Base-by-base conservation (phyloP, 805 yeast species). In the Saccharomycopsis sp. region DNA sequence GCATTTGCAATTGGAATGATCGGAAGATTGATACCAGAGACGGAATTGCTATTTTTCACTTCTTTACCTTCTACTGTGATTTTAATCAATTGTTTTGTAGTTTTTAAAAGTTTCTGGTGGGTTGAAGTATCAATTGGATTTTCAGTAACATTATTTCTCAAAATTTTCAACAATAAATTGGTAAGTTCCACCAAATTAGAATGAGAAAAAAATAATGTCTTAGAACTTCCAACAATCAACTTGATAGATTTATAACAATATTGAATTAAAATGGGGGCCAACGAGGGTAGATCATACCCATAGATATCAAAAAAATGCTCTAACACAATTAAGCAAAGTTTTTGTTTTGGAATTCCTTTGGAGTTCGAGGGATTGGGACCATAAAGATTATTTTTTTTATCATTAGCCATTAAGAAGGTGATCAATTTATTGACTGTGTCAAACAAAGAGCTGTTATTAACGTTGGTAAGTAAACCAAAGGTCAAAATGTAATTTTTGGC, bases 371-470 rank as follows among this genome's bases (percentile, higher is more conserved):
- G n/a, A 3, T 31, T 18, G 12, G 36, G 19, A 5, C 37, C 30
- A 20, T 37, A 39, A 13, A 44, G 20, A 3, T 25, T 34, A 21
- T 37, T 34, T 28, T 44, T 45, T 30, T 56, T 45, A 31, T 45
- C 49, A 21, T 34, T 40, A 23, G 20, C 55, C 4, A 53, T 50
- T 29, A 56, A 47, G 6, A 50, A 46, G 13, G 52, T 44, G n/a
- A 58, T 53, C 37, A 57, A 51, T 34, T 51, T 52, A 42, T 56
- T 55, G 15, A 58, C 48, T 2, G 50, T 51, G 40, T 58, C 59
- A 34, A 51, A 58, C 25, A 58, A 35, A 14, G 45, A 25, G 28
- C 41, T 37, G 20, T 33, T 44, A 12, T 40, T 43, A 13, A 37
- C 14, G 12, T 17, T 8, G 2, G 27, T 17, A 9, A 39, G 27